Evolutionary conservation across 1,284 basidiomycete species (phyloP).

Genomic region (Trichosporon sp.): DNA sequence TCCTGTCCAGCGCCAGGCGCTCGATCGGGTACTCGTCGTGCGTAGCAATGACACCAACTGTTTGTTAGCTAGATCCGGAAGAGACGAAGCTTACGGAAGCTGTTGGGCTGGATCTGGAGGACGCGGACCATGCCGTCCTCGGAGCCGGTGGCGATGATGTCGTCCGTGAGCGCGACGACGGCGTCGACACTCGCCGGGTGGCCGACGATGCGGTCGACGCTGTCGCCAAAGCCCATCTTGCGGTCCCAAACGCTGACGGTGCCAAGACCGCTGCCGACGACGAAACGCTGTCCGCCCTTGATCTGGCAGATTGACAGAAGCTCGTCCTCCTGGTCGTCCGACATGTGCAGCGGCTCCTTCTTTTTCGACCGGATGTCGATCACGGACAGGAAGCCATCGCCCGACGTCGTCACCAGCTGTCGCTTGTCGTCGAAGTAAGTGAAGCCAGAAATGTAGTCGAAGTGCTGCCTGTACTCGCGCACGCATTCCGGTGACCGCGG

Average conservation of each 20-base stretch:
- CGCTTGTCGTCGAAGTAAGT: slow-evolving; percentile 81
- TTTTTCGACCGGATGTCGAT: slow-evolving; percentile 83
- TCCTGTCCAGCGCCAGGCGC: slow-evolving; percentile 67
- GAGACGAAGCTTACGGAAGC: slow-evolving; percentile 60
- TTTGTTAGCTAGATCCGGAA: background rate
- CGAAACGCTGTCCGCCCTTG: slow-evolving; percentile 77
- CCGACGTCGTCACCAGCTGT: slow-evolving; percentile 84
- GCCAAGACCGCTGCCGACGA: slow-evolving; percentile 88
- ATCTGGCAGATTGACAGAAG: slow-evolving; percentile 80
- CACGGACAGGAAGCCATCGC: slow-evolving; percentile 86
- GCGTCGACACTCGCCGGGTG: slow-evolving; percentile 87
- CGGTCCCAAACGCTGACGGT: slow-evolving; percentile 90
- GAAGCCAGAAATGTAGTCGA: slow-evolving; percentile 94
- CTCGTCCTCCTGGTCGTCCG: slow-evolving; percentile 96
- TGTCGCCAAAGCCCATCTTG: slow-evolving; percentile 79
- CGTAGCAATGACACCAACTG: slow-evolving; percentile 82
- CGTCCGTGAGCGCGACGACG: slow-evolving; percentile 69
- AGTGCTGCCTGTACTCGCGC: slow-evolving; percentile 80
- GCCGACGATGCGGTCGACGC: slow-evolving; percentile 85
- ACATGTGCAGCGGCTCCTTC: slow-evolving; percentile 71
- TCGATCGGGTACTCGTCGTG: slow-evolving; percentile 91
- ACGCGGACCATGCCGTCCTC: slow-evolving; percentile 90
- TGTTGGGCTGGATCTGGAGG: slow-evolving; percentile 85
- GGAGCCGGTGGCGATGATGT: slow-evolving; percentile 80
- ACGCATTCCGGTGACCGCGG: slow-evolving; percentile 63